Conservation (phyloP, 371 early-diverging fungal genomes). For the Mucor ambiguus region DNA sequence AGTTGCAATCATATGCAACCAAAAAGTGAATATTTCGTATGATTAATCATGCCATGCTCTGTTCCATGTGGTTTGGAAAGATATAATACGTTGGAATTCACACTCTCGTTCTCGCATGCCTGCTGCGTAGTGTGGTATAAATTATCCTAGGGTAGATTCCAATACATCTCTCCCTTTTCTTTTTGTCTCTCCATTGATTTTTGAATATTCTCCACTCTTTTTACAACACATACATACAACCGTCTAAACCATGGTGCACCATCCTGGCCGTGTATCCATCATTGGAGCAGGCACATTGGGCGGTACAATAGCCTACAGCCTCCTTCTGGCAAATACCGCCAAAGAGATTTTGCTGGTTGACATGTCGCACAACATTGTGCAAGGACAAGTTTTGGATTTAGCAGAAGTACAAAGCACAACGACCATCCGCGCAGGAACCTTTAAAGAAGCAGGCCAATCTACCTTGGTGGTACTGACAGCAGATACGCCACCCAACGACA, state of each 20-base stretch:
- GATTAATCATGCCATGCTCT: neutral
- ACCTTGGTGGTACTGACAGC: slow-evolving; percentile 33
- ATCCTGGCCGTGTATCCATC: slow-evolving; percentile 42
- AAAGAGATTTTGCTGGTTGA: slow-evolving; percentile 73
- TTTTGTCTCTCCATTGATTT: slow-evolving; percentile 5
- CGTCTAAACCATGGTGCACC: slow-evolving; percentile 5
- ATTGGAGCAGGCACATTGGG: slow-evolving; percentile 61
- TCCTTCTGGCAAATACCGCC: slow-evolving; percentile 58
- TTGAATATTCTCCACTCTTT: neutral
- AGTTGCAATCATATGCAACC: too few relatives aligned
- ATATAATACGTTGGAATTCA: neutral
- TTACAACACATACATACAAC: neutral
- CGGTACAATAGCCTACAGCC: slow-evolving; percentile 67
- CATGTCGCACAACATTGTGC: slow-evolving; percentile 53
- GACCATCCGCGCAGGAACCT: slow-evolving; percentile 57
- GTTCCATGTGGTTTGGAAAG: neutral
- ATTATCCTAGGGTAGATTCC: slow-evolving; percentile 6
- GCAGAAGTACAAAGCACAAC: slow-evolving; percentile 65
- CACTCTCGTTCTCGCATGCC: neutral
- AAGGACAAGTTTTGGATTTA: slow-evolving; percentile 78
- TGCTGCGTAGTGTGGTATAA: neutral
- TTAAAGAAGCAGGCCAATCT: slow-evolving; percentile 56
- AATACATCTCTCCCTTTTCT: neutral
- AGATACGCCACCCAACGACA: slow-evolving; percentile 12
- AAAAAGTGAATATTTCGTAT: neutral